These are phyloP conservation scores for Alternaria postmessia DNA, from an alignment of 2,329 filamentous ascomycete species.

Conservation along the genomic window DNA sequence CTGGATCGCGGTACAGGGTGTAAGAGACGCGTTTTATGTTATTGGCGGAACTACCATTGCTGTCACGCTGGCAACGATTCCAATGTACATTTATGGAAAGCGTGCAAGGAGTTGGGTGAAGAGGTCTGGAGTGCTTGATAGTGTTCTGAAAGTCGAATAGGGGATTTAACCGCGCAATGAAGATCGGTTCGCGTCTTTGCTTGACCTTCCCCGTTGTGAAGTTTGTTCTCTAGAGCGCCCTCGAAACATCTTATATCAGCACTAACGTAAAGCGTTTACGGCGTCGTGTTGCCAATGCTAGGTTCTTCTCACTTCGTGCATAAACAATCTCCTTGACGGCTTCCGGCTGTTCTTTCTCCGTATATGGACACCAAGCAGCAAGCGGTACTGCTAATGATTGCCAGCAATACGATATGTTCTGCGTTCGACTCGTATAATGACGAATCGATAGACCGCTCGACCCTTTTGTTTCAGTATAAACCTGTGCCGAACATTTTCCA, in stretches of 20 bases:
- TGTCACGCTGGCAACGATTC: conserved; percentile 32
- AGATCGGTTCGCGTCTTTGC: background rate
- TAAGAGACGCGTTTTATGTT: conserved; percentile 29
- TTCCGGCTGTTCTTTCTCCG: background rate
- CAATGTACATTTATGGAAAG: conserved; percentile 40
- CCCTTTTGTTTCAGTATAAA: background rate
- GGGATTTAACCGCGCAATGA: background rate
- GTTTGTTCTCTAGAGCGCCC: background rate
- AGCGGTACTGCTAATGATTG: background rate
- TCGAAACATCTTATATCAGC: background rate
- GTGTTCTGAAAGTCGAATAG: conserved; percentile 20
- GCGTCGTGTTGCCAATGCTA: background rate
- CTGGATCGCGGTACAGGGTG: conserved; percentile 33
- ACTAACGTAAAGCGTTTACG: background rate
- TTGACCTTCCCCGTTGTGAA: background rate
- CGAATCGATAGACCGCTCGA: no score
- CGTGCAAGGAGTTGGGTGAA: conserved; percentile 45
- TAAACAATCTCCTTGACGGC: background rate
- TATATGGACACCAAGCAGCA: background rate
- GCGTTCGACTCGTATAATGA: background rate
- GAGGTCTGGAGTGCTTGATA: conserved; percentile 29
- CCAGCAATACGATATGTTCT: background rate
- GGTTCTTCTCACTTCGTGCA: background rate
- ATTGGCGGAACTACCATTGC: conserved; percentile 33
- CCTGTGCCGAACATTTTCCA: background rate